These are phyloP conservation scores for Sporisorium sorghi DNA, from an alignment of 1,284 basidiomycete species.

Conservation along the genomic window DNA sequence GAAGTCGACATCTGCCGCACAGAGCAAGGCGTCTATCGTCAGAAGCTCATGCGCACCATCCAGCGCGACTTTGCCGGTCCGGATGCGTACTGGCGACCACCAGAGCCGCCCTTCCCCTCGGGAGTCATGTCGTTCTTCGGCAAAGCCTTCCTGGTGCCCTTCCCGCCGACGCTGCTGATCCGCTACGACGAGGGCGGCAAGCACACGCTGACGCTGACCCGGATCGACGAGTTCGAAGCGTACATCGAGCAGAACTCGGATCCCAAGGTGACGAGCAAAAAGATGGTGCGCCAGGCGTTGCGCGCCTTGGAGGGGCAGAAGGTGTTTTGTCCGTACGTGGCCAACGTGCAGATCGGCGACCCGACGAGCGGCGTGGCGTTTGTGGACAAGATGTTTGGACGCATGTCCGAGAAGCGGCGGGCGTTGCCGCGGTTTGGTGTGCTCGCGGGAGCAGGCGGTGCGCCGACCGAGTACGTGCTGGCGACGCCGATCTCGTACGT, in stretches of 20 bases:
- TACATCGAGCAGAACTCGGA: conserved; percentile 78
- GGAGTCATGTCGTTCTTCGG: conserved; percentile 61
- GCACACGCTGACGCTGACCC: conserved; percentile 72
- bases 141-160: conserved; percentile 81
- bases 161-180: conserved; percentile 78
- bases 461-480: conserved; percentile 74
- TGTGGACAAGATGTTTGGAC: conserved; percentile 32
- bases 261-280: conserved; percentile 72
- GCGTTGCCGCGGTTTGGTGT: conserved; percentile 24
- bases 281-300: conserved; percentile 77
- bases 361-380: conserved; percentile 25
- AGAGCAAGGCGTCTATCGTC: conserved; percentile 26
- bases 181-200: conserved; percentile 76
- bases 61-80: conserved; percentile 59
- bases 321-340: conserved; percentile 77
- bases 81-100: conserved; percentile 57
- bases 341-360: conserved; percentile 73
- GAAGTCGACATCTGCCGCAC: conserved; percentile 45
- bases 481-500: conserved; percentile 71
- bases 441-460: conserved; percentile 22
- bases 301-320: conserved; percentile 78
- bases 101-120: conserved; percentile 45
- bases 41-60: conserved; percentile 51
- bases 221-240: conserved; percentile 74
- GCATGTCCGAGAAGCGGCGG: conserved; percentile 22